These are phyloP conservation scores for Alliaria petiolata DNA, from an alignment of 345 rosid genomes.

Conservation along the genomic window DNA sequence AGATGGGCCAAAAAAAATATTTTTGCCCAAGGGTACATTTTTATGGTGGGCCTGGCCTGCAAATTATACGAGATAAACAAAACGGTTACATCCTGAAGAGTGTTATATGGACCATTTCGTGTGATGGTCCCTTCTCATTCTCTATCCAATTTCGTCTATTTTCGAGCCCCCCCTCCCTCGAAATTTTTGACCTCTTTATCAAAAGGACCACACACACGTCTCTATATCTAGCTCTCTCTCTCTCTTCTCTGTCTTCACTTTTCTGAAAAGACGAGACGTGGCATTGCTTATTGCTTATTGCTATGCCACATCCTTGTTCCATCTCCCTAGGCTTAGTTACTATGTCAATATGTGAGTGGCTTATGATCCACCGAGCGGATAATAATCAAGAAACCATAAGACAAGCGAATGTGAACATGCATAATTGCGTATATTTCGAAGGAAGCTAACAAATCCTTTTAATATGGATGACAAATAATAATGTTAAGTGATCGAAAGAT, in stretches of 20 bases:
- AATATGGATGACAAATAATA: too few species aligned
- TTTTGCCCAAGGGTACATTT: too few species aligned
- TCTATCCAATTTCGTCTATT: neutral
- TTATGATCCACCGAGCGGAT: neutral
- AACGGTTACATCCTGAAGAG: neutral
- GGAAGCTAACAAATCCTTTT: too few species aligned
- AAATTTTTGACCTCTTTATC: neutral
- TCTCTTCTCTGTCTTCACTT: neutral
- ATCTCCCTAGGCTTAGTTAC: constrained; percentile 1
- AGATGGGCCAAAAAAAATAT: too few species aligned
- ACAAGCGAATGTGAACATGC: too few species aligned
- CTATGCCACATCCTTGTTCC: neutral
- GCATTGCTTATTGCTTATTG: neutral
- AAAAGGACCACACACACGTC: neutral
- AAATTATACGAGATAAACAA: too few species aligned
- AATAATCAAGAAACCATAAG: constrained; percentile 1
- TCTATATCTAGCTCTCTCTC: neutral
- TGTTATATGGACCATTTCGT: neutral
- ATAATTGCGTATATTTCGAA: neutral
- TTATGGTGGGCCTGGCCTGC: too few species aligned
- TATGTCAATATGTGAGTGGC: neutral
- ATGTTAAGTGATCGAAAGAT: too few species aligned
- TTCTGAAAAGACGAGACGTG: constrained; percentile 18
- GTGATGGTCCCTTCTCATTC: neutral
- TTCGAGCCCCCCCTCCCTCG: neutral